Evolutionary conservation across 148 eudicot species (phyloP).

Genomic region (Persicaria maculosa): DNA sequence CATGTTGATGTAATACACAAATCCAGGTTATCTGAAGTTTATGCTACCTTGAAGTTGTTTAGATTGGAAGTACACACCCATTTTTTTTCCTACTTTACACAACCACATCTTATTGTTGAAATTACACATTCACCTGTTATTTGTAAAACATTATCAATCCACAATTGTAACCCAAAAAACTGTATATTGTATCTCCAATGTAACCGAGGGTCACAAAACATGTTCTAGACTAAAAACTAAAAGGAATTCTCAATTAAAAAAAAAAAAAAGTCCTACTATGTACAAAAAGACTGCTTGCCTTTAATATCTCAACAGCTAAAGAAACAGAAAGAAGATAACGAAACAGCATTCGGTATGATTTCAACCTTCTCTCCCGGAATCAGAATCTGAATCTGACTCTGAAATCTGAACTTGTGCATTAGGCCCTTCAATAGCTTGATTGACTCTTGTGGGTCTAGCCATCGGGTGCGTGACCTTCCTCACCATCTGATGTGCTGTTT

Average conservation of each 20-base stretch:
- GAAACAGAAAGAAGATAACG: not conserved
- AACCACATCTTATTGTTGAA: too few relatives aligned
- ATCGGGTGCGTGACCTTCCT: slow-evolving; percentile 31
- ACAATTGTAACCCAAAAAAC: not conserved
- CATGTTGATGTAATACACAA: too few relatives aligned
- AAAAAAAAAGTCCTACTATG: not conserved
- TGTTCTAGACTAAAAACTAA: not conserved
- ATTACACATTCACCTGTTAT: too few relatives aligned
- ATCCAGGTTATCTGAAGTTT: too few relatives aligned
- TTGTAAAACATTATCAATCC: too few relatives aligned
- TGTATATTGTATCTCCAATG: not conserved
- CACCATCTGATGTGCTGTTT: slow-evolving; percentile 34
- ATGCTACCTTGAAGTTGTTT: too few relatives aligned
- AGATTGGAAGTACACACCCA: too few relatives aligned
- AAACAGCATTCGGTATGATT: not conserved
- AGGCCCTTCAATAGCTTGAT: slow-evolving; percentile 37
- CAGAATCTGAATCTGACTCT: slow-evolving; percentile 13
- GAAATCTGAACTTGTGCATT: slow-evolving; percentile 23
- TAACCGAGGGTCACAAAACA: slow-evolving; percentile 3
- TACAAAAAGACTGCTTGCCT: not conserved
- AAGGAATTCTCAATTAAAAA: not conserved
- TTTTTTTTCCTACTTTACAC: too few relatives aligned
- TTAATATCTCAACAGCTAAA: not conserved
- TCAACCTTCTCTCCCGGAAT: not conserved
- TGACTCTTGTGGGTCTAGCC: slow-evolving; percentile 15